Evolutionary conservation across 1,284 basidiomycete species (phyloP).

Genomic region (Volvariella volvacea): DNA sequence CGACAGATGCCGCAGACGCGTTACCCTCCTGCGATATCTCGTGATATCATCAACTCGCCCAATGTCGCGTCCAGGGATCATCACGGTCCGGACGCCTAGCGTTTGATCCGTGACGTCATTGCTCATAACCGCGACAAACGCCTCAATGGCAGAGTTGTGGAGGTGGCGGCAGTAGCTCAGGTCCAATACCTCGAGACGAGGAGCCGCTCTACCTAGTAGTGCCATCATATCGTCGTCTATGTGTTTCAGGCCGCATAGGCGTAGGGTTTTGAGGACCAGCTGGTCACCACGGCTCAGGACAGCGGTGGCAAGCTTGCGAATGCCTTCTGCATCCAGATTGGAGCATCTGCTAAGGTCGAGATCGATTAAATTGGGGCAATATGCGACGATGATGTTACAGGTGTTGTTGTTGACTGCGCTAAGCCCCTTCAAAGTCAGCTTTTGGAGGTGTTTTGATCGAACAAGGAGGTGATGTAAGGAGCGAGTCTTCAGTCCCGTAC

Average conservation of each 20-base stretch:
- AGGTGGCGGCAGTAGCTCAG: conserved; percentile 66
- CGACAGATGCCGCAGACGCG: conserved; percentile 69
- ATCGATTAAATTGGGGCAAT: conserved; percentile 46
- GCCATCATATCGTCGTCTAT: conserved; percentile 55
- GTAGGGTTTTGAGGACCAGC: conserved; percentile 50
- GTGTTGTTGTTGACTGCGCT: conserved; percentile 66
- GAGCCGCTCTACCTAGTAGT: conserved; percentile 55
- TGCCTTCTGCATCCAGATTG: conserved; percentile 61
- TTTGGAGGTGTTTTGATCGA: conserved; percentile 56
- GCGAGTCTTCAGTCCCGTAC: conserved; percentile 53
- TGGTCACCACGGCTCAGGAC: conserved; percentile 36
- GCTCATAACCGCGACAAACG: conserved; percentile 51
- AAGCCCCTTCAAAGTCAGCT: conserved; percentile 64
- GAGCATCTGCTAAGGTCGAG: conserved; percentile 75
- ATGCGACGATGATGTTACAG: conserved; percentile 55
- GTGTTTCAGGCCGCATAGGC: conserved; percentile 58
- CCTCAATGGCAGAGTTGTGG: conserved; percentile 69
- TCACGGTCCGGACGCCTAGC: conserved; percentile 30
- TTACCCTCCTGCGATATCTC: conserved; percentile 57
- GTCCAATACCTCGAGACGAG: conserved; percentile 78
- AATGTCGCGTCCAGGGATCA: conserved; percentile 55
- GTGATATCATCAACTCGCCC: conserved; percentile 48
- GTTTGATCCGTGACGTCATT: conserved; percentile 12
- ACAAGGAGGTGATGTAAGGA: conserved; percentile 68
- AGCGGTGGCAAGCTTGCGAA: conserved; percentile 36